Evolutionary conservation across 2,329 filamentous ascomycete species (phyloP), one percentile per base, ranked within the genome.

Genomic region (Reticulascus tulasneorum): DNA sequence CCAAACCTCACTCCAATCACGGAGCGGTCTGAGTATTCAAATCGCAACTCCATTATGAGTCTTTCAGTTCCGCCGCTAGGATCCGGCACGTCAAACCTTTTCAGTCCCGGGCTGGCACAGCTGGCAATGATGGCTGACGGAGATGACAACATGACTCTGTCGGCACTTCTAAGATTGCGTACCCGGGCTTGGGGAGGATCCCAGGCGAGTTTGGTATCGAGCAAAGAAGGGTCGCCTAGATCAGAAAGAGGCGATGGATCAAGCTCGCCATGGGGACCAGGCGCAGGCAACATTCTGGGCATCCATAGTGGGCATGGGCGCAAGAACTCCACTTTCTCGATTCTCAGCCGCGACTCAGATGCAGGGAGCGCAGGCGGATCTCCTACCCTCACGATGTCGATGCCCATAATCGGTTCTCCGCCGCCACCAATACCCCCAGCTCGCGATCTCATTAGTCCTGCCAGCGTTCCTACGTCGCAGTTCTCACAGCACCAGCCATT

Each of bases 1-100:
- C 91, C 93, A 2, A 96, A 93, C 51, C 67, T 98, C 30, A 97
- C 93, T 2, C 93, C 93, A 6, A 97, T 98, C 50, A 97, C 91
- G 0, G 93, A 97, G 58, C 79, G 90, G 10, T 94, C 87, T 40
- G 93, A 98, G 61, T 96, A 94, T 67, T 95, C 88, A 26, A 95
- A 94, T 40, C 80, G 93, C 28, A 97, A 96, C 56, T 94, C 86
- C 1, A 78, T 94, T 40, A 86, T 94, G 66, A 87, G 84, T 40
- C 66, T 91, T 43, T 71, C 69, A 7, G 63, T 80, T 21, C 77
- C 78, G 28, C 63, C 66, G 6, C 45, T 60, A 11, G 53, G 57
- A n/a, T 54, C 50, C 17, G 64, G 61, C 19, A 60, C 66, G 40
- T 77, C 69, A 38, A 76, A 66, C 25, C 51, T 87, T 3, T 70